Base-by-base conservation (phyloP, 1,284 basidiomycete species). In the Austroboletus rostrupii region DNA sequence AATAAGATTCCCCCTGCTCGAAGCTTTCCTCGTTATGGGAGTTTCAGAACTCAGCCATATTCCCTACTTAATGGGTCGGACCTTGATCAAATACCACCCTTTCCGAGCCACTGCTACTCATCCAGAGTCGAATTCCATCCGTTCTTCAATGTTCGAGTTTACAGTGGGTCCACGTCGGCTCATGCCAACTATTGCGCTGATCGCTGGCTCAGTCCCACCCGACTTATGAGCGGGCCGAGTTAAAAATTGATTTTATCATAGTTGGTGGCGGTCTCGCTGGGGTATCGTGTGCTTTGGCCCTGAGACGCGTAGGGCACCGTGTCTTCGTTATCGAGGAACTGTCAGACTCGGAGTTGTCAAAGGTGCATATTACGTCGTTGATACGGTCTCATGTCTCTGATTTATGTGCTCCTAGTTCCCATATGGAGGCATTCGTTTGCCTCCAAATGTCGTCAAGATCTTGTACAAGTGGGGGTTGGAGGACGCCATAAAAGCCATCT, bases 401-500 rank as follows among this genome's bases (percentile, higher is more conserved):
- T 20, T 5, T 17, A 14, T 5, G 3, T 14, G 26, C 23, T 26
- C 23, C 23, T 17, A 63, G 58, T 23, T 49, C 42, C 52, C 53
- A 13, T 48, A 66, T 33, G 72, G 75, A 47, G 78, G 77, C 23
- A 65, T 74, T 49, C 71, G 79, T 13, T 64, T 81, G 48, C 72
- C 80, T 36, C 80, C 80, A 3, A 83, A 83, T 49, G 62, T 77
- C 35, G 73, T 79, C 3, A 82, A 82, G 54, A 73, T 83, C 12
- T 64, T 82, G 20, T 73, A 73, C 48, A 70, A 76, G 42, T 84
- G 81, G 82, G 80, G 80, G 1, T 60, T 83, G 13, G 66, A 66
- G 33, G 63, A 70, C 12, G 59, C 70, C 28, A 53, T 81, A 8
- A 51, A 52, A 20, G 42, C 61, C 11, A 70, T 75, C 35, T 69